These are phyloP conservation scores for Coemansia sp. DNA, from an alignment of 192 early-diverging fungal genomes.

Conservation along the genomic window DNA sequence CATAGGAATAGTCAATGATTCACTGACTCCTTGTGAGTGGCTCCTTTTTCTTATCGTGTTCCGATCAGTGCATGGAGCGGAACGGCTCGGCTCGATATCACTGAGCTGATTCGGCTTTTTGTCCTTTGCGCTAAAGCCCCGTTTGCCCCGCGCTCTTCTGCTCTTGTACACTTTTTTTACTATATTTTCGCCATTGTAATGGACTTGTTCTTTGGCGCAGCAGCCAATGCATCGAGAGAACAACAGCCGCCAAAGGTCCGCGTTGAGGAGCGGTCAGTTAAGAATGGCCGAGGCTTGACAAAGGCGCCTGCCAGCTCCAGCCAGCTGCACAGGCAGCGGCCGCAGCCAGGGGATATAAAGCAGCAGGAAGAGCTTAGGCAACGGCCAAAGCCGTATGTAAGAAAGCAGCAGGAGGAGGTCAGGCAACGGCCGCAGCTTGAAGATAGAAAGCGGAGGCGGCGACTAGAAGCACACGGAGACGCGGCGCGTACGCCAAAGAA, in stretches of 20 bases:
- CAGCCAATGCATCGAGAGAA: conserved; percentile 7
- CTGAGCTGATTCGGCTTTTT: not conserved
- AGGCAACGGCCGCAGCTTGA: conserved; percentile 1
- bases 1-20: not conserved
- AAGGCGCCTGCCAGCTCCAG: not conserved
- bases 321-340: not conserved
- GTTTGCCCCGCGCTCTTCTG: not conserved
- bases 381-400: not conserved
- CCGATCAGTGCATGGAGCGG: not conserved
- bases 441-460: conserved; percentile 4
- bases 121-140: not conserved
- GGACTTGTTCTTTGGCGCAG: conserved; percentile 49
- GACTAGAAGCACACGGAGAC: not conserved
- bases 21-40: not conserved
- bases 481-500: not conserved
- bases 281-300: not conserved
- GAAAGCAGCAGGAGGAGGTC: too few relatives aligned
- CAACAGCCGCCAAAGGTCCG: conserved; percentile 36
- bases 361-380: not conserved
- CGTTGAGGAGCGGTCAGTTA: conserved; percentile 31
- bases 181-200: conserved; percentile 6
- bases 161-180: conserved; percentile 1
- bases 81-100: not conserved
- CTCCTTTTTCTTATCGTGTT: not conserved
- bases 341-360: not conserved